Percentiles rank a stretch among this genome's conserved stretches.
Conservation (phyloP, 75 land plant species). For the Adiantum capillusveneris region DNA sequence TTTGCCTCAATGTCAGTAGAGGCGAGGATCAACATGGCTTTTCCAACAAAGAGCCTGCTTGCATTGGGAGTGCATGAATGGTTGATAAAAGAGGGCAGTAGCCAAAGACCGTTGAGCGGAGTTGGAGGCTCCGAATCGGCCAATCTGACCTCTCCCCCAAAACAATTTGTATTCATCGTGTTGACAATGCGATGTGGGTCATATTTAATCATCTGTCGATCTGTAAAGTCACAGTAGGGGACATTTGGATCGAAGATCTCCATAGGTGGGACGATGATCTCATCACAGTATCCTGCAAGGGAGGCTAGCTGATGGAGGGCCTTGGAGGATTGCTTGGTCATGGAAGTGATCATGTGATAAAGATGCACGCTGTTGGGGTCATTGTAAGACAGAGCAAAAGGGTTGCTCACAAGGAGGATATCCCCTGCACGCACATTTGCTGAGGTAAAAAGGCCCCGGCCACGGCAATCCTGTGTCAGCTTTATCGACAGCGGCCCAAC, state of each 20-base stretch:
- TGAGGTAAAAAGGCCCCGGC: constrained; percentile 18
- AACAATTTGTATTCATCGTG: constrained; percentile 10
- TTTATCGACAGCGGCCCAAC: constrained; percentile 14
- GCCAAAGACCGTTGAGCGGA: constrained; percentile 13
- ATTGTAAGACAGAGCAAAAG: constrained; percentile 9
- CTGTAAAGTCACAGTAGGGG: too few species aligned
- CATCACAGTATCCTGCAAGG: constrained; percentile 2
- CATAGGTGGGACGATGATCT: neutral
- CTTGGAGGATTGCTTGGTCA: constrained; percentile 6
- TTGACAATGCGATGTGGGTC: constrained; percentile 5
- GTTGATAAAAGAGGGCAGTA: constrained; percentile 26
- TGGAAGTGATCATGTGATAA: neutral
- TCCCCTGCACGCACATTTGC: constrained; percentile 16
- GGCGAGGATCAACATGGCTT: constrained; percentile 18
- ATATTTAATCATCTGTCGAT: neutral
- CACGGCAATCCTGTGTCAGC: constrained; percentile 5
- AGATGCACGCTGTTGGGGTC: neutral
- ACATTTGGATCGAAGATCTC: neutral
- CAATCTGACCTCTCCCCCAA: constrained; percentile 4
- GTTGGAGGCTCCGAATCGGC: too few species aligned
- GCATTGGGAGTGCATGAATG: constrained; percentile 28
- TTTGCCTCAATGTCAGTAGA: constrained; percentile 1
- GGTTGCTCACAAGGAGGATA: constrained; percentile 27
- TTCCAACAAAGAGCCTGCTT: constrained; percentile 12
- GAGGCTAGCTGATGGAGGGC: constrained; percentile 7